phyloP scores from a whole-genome alignment of 2,329 filamentous ascomycete species.

The Penicillium janthinellum region DNA sequence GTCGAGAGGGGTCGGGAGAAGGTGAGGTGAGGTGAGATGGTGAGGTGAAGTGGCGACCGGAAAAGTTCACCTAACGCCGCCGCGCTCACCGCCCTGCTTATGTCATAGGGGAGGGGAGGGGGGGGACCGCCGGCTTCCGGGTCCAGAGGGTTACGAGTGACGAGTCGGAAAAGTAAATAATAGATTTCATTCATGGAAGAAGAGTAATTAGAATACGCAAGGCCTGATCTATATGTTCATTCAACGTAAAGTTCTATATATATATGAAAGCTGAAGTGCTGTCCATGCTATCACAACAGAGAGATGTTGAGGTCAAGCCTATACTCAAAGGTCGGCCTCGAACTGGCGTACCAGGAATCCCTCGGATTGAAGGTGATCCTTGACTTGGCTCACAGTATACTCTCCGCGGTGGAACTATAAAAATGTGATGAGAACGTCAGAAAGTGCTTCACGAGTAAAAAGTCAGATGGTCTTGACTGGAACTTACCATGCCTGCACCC shows the following conservation, averaged over 20 bases:
- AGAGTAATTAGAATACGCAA: neutral
- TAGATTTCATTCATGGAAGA: neutral
- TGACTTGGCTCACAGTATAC: conserved; percentile 92
- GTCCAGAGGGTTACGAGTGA: neutral
- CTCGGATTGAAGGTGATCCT: conserved; percentile 72
- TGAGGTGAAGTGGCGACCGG: conserved; percentile 8
- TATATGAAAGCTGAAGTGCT: neutral
- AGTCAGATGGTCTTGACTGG: neutral
- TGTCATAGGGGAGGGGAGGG: neutral
- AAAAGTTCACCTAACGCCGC: conserved; percentile 28
- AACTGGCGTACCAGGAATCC: conserved; percentile 78
- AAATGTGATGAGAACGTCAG: conserved; percentile 1
- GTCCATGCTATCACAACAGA: neutral
- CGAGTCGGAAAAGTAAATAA: neutral
- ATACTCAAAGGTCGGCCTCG: conserved; percentile 53
- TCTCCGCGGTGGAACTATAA: conserved; percentile 83
- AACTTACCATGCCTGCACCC: conserved; percentile 82
- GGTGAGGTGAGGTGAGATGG: conserved; percentile 13
- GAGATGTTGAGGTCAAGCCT: neutral
- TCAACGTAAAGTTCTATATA: neutral
- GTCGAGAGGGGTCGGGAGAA: conserved; percentile 2
- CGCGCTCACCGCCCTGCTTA: conserved; percentile 14
- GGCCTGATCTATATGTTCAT: neutral
- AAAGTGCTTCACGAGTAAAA: neutral
- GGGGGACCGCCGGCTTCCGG: neutral